phyloP scores from a whole-genome alignment of 345 rosid species.

The rapeseed (Brassica napus) region DNA sequence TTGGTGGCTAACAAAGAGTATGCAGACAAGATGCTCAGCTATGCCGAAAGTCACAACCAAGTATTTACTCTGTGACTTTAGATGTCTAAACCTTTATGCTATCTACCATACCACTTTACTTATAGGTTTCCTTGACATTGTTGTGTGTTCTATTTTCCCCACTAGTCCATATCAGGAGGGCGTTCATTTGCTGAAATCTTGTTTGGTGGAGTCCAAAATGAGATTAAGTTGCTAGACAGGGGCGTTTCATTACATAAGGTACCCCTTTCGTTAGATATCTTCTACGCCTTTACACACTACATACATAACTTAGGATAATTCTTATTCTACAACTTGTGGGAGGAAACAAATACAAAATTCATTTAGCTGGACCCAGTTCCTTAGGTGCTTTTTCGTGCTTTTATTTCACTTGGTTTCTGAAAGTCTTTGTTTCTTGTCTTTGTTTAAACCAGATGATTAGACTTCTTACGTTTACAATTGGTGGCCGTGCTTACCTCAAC shows the following conservation, averaged over 20 bases:
- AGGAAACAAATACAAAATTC: too few species aligned
- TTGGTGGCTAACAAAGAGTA: slow-evolving; percentile 65
- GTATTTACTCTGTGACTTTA: slow-evolving; percentile 44
- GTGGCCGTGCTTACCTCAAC: slow-evolving; percentile 88
- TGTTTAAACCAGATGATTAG: slow-evolving; percentile 70
- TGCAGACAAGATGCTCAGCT: slow-evolving; percentile 80
- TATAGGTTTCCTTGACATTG: slow-evolving; percentile 5
- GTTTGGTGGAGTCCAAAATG: slow-evolving; percentile 57
- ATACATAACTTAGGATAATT: slow-evolving; percentile 15
- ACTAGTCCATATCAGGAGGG: slow-evolving; percentile 92
- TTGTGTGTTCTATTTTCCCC: slow-evolving; percentile 29
- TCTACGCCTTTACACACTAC: slow-evolving; percentile 18
- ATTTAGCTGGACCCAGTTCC: too few species aligned
- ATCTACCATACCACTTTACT: slow-evolving; percentile 14
- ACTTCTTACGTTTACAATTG: slow-evolving; percentile 76
- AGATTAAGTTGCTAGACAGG: slow-evolving; percentile 48
- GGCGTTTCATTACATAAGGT: slow-evolving; percentile 82
- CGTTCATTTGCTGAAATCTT: slow-evolving; percentile 86
- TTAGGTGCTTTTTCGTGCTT: slow-evolving; percentile 10
- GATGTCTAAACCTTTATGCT: slow-evolving; percentile 19
- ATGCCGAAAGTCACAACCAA: slow-evolving; percentile 86
- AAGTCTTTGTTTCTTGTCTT: slow-evolving; percentile 35
- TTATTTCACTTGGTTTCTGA: slow-evolving; percentile 14
- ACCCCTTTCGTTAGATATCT: slow-evolving; percentile 20
- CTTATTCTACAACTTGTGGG: background rate